Base-by-base conservation (phyloP, 768 basidiomycete genomes). In the Rhizopogon sp. region DNA sequence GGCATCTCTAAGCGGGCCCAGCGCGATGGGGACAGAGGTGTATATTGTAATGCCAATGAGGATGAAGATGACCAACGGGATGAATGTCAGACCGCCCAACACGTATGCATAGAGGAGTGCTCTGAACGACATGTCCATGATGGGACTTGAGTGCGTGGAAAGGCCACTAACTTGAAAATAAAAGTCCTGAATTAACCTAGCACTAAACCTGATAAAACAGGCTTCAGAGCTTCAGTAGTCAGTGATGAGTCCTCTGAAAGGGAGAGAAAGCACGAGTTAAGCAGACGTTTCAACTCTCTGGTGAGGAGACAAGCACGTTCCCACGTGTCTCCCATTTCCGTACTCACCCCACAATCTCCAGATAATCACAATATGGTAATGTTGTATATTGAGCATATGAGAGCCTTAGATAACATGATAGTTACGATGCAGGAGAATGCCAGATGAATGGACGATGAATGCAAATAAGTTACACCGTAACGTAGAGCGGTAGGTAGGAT, bases 31-130 rank as follows among this genome's bases (percentile, higher is more conserved):
- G 9, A 88, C 80, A 39, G 92, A 88, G n/a, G 90, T 90, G 76
- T 94, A 93, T 58, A 88, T 69, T 57, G 85, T 76, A 66, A 79
- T 79, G 66, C 79, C 82, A 61, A 93, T 59, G 61, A 80, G 56
- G 22, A 69, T 72, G 59, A 80, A 72, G 63, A 92, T 60, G 60
- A 89, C 66, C 44, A 97, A 79, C 17, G 95, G 95, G 54, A 97
- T 74, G 70, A 96, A 89, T 2, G 95, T 96, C 58, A 97, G 57
- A 43, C 93, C 95, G 52, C 95, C 95, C 43, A 97, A 76, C 56
- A 97, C 72, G 70, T 97, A 97, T 35, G 88, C 88, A 66, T 95
- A 85, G 58, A 92, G 61, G 50, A 93, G 70, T 2, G 87, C 81
- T 65, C 79, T 85, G 61, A 90, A 65, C 54, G 79, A 80, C 89